Evolutionary conservation across 169 alveolate species (phyloP).

Genomic region (Cryptosporidium tyzzeri): DNA sequence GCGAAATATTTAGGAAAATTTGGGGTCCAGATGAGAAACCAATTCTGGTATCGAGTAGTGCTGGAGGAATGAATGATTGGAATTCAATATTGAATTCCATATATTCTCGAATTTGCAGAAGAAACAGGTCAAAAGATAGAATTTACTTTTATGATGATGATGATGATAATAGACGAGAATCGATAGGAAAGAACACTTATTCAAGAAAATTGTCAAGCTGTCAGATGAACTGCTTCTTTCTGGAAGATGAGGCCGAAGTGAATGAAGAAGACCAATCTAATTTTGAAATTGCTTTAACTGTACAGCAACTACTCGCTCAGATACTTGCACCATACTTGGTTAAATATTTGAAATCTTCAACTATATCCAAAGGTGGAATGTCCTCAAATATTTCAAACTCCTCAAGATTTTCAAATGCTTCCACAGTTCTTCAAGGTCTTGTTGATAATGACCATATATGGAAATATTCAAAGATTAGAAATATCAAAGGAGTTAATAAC

Average conservation of each 20-base stretch:
- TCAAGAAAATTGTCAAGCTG: background rate
- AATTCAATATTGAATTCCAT: slow-evolving; percentile 13
- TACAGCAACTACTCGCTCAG: slow-evolving; percentile 53
- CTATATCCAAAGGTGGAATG: slow-evolving; percentile 11
- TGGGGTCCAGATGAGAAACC: slow-evolving; percentile 67
- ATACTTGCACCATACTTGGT: slow-evolving; percentile 65
- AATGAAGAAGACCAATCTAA: background rate
- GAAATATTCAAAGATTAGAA: slow-evolving; percentile 47
- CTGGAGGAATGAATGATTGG: slow-evolving; percentile 46
- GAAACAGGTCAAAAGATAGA: slow-evolving; percentile 21
- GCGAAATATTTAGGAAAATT: slow-evolving; percentile 36
- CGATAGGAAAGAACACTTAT: background rate
- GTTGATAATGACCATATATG: slow-evolving; percentile 65
- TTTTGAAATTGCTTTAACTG: slow-evolving; percentile 34
- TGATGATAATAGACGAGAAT: background rate
- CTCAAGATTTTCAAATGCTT: slow-evolving; percentile 42
- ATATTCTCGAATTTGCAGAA: slow-evolving; percentile 19
- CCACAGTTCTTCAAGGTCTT: slow-evolving; percentile 46
- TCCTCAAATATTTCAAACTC: slow-evolving; percentile 55
- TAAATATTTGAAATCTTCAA: slow-evolving; percentile 42
- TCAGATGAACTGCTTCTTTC: slow-evolving; percentile 2
- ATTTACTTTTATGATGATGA: background rate
- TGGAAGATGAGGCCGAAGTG: background rate
- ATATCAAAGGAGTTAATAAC: background rate
- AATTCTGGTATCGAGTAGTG: slow-evolving; percentile 9